phyloP scores from a whole-genome alignment of 495 filamentous ascomycete genomes.

The Filosporella fistucella region DNA sequence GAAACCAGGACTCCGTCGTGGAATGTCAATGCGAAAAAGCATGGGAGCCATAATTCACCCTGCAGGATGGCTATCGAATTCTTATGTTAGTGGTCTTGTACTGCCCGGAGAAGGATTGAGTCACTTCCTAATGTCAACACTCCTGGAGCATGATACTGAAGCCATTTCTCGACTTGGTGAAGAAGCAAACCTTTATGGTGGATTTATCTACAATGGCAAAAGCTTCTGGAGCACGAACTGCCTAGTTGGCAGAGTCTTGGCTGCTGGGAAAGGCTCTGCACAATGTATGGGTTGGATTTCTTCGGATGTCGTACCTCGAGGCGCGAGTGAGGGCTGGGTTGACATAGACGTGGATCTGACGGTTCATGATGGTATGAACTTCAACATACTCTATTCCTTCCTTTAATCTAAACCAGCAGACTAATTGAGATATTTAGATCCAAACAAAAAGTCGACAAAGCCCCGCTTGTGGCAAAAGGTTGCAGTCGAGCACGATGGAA shows the following conservation, averaged over 20 bases:
- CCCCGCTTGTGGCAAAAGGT: slow-evolving; percentile 42
- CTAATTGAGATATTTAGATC: neutral
- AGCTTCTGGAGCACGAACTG: slow-evolving; percentile 84
- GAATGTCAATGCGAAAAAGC: slow-evolving; percentile 30
- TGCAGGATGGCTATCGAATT: slow-evolving; percentile 76
- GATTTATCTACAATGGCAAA: slow-evolving; percentile 63
- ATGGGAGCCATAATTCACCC: slow-evolving; percentile 42
- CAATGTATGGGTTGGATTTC: slow-evolving; percentile 80
- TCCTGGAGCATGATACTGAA: slow-evolving; percentile 69
- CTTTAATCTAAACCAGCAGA: neutral
- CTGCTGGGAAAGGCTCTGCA: slow-evolving; percentile 56
- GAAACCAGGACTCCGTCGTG: slow-evolving; percentile 14
- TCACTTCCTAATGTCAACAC: slow-evolving; percentile 72
- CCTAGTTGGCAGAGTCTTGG: slow-evolving; percentile 71
- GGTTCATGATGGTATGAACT: slow-evolving; percentile 7
- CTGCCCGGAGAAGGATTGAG: slow-evolving; percentile 69
- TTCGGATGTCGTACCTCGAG: slow-evolving; percentile 47
- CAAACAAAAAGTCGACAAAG: slow-evolving; percentile 19
- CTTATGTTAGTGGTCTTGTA: slow-evolving; percentile 73
- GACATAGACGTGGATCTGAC: slow-evolving; percentile 42
- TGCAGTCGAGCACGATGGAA: slow-evolving; percentile 44
- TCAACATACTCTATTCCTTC: neutral
- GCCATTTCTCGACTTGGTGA: slow-evolving; percentile 63
- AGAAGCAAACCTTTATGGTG: slow-evolving; percentile 70
- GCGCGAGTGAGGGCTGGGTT: slow-evolving; percentile 59